phyloP scores from a whole-genome alignment of 139 green algal species.

The Picocystis salinarum region DNA sequence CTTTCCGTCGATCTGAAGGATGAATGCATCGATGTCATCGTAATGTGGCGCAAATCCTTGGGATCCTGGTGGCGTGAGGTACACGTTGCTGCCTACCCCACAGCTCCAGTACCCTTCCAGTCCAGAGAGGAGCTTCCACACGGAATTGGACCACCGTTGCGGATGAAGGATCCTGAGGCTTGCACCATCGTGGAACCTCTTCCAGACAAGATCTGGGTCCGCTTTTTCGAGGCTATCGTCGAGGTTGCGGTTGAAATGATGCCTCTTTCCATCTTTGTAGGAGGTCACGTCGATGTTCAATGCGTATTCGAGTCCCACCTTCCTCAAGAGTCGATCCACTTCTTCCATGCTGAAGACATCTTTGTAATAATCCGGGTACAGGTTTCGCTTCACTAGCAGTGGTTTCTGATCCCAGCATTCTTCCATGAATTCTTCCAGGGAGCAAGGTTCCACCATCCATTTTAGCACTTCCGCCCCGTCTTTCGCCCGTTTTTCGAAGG shows the following conservation, averaged over 20 bases:
- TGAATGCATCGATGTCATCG: conserved; percentile 45
- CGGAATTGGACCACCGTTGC: too few species aligned
- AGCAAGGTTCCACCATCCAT: too few species aligned
- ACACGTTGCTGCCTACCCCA: conserved; percentile 39
- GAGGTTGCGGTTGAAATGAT: conserved; percentile 31
- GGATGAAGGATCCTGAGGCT: conserved; percentile 35
- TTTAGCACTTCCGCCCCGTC: too few species aligned
- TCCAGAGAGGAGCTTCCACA: too few species aligned
- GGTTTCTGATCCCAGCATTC: conserved; percentile 18
- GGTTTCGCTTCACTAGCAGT: conserved; percentile 23
- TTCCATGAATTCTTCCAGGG: too few species aligned
- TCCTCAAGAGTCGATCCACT: conserved; percentile 15
- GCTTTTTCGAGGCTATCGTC: conserved; percentile 19
- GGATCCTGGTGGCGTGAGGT: conserved; percentile 28
- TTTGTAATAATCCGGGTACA: conserved; percentile 11
- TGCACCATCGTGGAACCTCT: conserved; percentile 20
- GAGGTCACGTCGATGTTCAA: conserved; percentile 40
- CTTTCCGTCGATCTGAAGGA: conserved; percentile 36
- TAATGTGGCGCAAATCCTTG: conserved; percentile 45
- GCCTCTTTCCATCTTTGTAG: conserved; percentile 19
- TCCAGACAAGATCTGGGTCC: conserved; percentile 26
- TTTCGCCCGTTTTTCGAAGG: too few species aligned
- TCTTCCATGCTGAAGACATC: conserved; percentile 16
- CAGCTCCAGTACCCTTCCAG: too few species aligned
- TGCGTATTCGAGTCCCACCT: conserved; percentile 22